Evolutionary conservation across 164 flowering plant species (phyloP).

Genomic region (Aristolochia fimbriata): DNA sequence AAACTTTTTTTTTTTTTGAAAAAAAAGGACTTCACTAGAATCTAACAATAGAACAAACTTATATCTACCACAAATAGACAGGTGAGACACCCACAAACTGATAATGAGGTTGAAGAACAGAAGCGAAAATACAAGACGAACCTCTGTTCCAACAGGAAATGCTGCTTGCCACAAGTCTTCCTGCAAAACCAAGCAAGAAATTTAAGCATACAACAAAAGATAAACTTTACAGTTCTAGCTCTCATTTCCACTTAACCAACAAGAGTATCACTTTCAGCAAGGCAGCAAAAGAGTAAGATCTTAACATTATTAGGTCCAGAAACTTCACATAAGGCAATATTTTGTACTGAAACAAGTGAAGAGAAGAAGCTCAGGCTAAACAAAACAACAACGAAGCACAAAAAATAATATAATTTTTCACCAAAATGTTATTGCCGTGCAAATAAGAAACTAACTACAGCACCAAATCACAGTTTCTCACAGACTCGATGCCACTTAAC

Average conservation of each 20-base stretch:
- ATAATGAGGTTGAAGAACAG: neutral
- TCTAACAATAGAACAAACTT: neutral
- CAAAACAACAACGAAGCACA: too few relatives aligned
- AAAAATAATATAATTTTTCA: too few relatives aligned
- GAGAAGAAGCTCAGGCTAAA: neutral
- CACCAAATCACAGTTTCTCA: too few relatives aligned
- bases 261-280: neutral
- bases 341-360: neutral
- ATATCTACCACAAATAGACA: neutral
- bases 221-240: neutral
- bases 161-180: slow-evolving; percentile 81
- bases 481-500: too few relatives aligned
- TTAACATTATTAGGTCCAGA: too few relatives aligned
- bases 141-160: slow-evolving; percentile 98
- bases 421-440: too few relatives aligned
- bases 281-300: neutral
- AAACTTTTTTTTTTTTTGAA: too few relatives aligned
- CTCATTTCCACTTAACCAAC: neutral
- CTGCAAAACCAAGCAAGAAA: slow-evolving; percentile 26
- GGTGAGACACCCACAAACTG: neutral
- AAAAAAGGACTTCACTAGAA: neutral
- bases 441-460: too few relatives aligned
- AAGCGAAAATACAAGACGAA: slow-evolving; percentile 7
- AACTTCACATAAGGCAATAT: neutral
- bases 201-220: neutral